These are phyloP conservation scores for Tulasnella calospora DNA, from an alignment of 768 basidiomycete species.

Conservation along the genomic window DNA sequence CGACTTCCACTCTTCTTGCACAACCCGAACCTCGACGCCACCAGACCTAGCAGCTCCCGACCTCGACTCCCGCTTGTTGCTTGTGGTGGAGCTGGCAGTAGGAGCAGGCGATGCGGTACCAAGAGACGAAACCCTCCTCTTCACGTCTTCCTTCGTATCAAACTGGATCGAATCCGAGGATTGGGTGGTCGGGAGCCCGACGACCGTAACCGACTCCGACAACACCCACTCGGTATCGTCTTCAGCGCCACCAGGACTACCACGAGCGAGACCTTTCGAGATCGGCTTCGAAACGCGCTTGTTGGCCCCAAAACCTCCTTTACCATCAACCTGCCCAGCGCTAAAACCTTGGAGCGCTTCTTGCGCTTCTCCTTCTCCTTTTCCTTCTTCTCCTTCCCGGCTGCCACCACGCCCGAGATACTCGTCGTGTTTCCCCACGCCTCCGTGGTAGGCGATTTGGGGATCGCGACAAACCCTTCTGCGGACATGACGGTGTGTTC, in stretches of 20 bases:
- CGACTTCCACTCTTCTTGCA: neutral
- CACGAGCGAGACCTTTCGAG: neutral
- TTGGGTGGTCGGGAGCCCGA: neutral
- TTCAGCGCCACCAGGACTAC: neutral
- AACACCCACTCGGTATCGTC: neutral
- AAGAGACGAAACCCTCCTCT: neutral
- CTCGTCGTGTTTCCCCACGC: neutral
- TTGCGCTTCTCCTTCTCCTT: neutral
- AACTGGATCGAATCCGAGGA: neutral
- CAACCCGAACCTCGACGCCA: neutral
- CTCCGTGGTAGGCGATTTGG: neutral
- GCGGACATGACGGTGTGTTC: neutral
- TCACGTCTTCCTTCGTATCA: conserved; percentile 3
- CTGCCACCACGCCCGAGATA: neutral
- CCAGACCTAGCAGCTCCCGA: no score
- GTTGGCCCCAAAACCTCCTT: no score
- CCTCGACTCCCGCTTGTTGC: neutral
- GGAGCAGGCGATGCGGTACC: neutral
- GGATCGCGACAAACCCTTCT: neutral
- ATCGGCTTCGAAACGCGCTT: neutral
- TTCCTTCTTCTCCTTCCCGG: neutral
- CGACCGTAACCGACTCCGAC: neutral
- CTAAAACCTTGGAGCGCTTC: neutral
- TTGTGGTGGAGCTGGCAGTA: neutral
- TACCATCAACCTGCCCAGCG: neutral